Evolutionary conservation across 2,329 filamentous ascomycete species (phyloP), one percentile per base, ranked within the genome.

Genomic region (Acrocalymma vagum): DNA sequence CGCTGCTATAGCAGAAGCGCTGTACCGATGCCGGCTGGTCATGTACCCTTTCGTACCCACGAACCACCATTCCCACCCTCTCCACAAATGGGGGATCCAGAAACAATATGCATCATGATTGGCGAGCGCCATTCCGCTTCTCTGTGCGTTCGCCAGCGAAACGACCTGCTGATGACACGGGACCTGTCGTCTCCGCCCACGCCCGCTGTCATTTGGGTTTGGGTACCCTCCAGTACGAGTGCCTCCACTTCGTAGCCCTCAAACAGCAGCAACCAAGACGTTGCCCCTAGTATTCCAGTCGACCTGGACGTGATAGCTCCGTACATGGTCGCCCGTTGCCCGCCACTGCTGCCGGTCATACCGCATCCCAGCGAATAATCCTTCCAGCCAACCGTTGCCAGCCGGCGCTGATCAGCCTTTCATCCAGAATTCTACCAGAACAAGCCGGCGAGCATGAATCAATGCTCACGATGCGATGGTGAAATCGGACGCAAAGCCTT

Each of bases 1-100:
- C 40, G n/a, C 43, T 27, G 51, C 34, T 42, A 58, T 62, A 62
- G 57, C 38, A 28, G 34, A 25, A 26, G 46, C 47, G 35, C 52
- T 54, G 51, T 60, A 63, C 62, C 58, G 55, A 60, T 58, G 58
- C 60, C 60, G 60, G 62, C 53, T 60, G 49, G 43, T 54, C 57
- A 63, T 53, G 62, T 63, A 65, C 52, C 52, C 51, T 55, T 53
- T 52, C 37, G 62, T 65, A 62, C 47, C 56, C 46, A 47, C 30
- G 54, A 55, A 58, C 57, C 49, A 60, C 59, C 48, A 45, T 34
- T 48, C 42, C 49, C 50, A 53, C 38, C 55, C 38, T 54, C 39
- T 51, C 57, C 54, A 42, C 48, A 55, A 45, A 42, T 58, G 58
- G 57, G 40, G 58, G 53, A 63, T 58, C 42, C 56, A 51, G 48